Evolutionary conservation across 352 stramenopile genomes (phyloP), one percentile per base, ranked within the genome.

Genomic region (Globisporangium iwayamae): DNA sequence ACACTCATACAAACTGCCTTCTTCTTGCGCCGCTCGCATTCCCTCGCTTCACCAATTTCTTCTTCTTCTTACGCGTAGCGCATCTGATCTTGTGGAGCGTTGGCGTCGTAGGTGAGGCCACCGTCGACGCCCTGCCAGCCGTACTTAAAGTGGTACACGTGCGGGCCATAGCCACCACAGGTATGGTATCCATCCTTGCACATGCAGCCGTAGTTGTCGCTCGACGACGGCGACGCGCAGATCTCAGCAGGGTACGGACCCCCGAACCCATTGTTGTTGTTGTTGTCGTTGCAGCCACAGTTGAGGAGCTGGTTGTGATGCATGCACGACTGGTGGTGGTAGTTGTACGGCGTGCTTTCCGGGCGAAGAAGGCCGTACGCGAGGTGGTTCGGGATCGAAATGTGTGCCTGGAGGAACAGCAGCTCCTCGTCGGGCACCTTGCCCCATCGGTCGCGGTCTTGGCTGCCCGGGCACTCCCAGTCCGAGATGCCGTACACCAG

Each of bases 111-210:
- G 38, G 56, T 59, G 56, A 79, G 69, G 14, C 73, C 61, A 7
- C 54, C 53, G 47, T 85, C 83, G 51, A 87, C 73, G 28, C 75
- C 79, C 63, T 93, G 81, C 84, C 84, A 93, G 53, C 84, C 84
- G 65, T 90, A 91, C 69, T 93, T 91, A 68, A 87, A 93, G 67
- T 90, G 84, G 67, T 93, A 90, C 38, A 93, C 84, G 52, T 80
- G 75, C 34, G 80, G 78, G 7, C 78, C 76, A 46, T 59, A 48
- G 54, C 48, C 34, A 47, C 75, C 73, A 39, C 74, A 87, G 25
- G 78, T 74, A 55, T 85, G 74, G 65, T 87, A 89, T 39, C 69
- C 73, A 48, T 77, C 71, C 63, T 78, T 85, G 64, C 81, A 89
- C 65, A 73, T 70, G 65, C 83, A 78, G 36, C 79, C 82, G 66